Percentiles rank a stretch among this genome's conserved stretches.
Evolutionary conservation across 305 asterid species (phyloP).

Genomic region (Withania somnifera): DNA sequence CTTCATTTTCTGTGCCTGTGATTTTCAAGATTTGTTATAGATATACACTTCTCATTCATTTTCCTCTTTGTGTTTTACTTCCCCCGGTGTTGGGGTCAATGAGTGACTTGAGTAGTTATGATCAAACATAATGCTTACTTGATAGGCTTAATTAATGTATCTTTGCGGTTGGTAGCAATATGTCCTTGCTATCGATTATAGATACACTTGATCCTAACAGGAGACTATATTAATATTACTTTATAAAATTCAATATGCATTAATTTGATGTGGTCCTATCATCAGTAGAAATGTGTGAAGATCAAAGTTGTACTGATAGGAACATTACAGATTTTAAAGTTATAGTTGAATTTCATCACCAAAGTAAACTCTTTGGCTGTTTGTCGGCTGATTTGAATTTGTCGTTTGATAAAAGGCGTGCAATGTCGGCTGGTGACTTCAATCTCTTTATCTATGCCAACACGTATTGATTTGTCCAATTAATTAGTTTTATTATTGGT

Average conservation of each 20-base stretch:
- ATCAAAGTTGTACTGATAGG: not conserved
- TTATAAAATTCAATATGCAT: not conserved
- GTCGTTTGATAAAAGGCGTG: not conserved
- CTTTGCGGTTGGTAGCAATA: no score
- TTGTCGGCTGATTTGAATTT: slow-evolving; percentile 1
- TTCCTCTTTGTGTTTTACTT: no score
- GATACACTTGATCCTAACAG: no score
- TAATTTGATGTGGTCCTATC: not conserved
- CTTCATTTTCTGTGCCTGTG: no score
- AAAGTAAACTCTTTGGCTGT: not conserved
- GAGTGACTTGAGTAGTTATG: no score
- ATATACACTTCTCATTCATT: no score
- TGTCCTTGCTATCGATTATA: no score
- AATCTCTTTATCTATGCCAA: not conserved
- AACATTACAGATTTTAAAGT: not conserved
- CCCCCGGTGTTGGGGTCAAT: no score
- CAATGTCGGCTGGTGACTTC: not conserved
- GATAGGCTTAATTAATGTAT: no score
- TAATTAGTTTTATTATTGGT: not conserved
- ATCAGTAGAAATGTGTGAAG: not conserved
- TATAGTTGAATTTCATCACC: not conserved
- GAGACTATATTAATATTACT: not conserved
- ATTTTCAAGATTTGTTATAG: no score
- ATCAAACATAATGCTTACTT: no score
- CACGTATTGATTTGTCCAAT: not conserved